Conservation (phyloP, 805 yeast genomes). For the Saccharomycopsis capsularis region DNA sequence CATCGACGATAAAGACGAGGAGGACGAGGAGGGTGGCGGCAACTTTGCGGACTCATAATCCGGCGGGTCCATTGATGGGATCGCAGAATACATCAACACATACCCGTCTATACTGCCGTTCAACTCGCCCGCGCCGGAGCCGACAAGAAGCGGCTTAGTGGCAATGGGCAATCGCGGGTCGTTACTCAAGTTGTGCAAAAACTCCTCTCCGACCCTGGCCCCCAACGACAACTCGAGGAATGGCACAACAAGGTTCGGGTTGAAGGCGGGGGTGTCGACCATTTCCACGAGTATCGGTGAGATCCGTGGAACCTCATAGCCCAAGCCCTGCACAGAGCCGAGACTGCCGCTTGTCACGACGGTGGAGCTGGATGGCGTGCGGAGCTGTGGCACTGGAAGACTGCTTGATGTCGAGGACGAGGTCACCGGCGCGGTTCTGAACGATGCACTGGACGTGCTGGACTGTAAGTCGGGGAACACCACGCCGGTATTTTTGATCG, state of each 20-base stretch:
- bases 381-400: neutral
- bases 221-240: conserved; percentile 68
- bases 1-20: neutral
- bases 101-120: conserved; percentile 75
- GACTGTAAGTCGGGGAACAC: neutral
- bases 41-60: conserved; percentile 34
- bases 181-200: conserved; percentile 53
- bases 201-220: conserved; percentile 50
- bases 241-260: conserved; percentile 61
- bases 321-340: neutral
- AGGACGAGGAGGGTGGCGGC: neutral
- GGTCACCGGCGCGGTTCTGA: neutral
- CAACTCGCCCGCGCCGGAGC: conserved; percentile 72
- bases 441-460: neutral
- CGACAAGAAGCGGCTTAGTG: conserved; percentile 58
- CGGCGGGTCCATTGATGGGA: conserved; percentile 60
- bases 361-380: neutral
- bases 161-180: conserved; percentile 56
- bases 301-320: conserved; percentile 36
- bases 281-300: conserved; percentile 61
- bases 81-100: conserved; percentile 58
- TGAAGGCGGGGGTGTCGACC: conserved; percentile 69
- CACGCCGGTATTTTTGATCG: conserved; percentile 3
- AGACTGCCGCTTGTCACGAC: neutral
- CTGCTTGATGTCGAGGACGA: neutral